A percentile compares a stretch with the other conserved stretches of the same genome.
These are phyloP conservation scores for Magnusiomyces suaveolens DNA, from an alignment of 1,139 yeast genomes.

Conservation along the genomic window DNA sequence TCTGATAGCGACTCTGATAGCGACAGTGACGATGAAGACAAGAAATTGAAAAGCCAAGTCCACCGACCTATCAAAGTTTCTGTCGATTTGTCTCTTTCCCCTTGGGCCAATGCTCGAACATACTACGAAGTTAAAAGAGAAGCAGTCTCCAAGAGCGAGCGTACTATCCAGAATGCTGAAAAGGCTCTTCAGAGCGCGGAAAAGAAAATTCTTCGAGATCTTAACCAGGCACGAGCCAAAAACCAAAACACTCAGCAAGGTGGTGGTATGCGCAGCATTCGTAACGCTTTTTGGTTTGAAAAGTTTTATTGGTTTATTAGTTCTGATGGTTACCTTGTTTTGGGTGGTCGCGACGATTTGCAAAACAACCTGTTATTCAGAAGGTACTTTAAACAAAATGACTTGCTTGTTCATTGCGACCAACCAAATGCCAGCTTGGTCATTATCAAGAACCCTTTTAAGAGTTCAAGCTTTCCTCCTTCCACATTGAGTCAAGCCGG, in stretches of 20 bases:
- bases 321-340: slow-evolving; percentile 75
- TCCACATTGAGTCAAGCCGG: slow-evolving; percentile 87
- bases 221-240: slow-evolving; percentile 55
- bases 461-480: slow-evolving; percentile 57
- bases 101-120: slow-evolving; percentile 83
- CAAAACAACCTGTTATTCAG: slow-evolving; percentile 80
- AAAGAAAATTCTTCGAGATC: slow-evolving; percentile 62
- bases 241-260: slow-evolving; percentile 39
- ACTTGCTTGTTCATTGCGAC: slow-evolving; percentile 66
- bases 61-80: slow-evolving; percentile 41
- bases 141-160: slow-evolving; percentile 69
- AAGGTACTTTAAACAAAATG: slow-evolving; percentile 63
- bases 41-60: slow-evolving; percentile 17
- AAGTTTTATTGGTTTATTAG: slow-evolving; percentile 89
- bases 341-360: slow-evolving; percentile 77
- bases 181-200: slow-evolving; percentile 81
- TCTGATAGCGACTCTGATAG: slow-evolving; percentile 24
- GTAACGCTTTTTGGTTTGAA: slow-evolving; percentile 84
- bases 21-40: slow-evolving; percentile 23
- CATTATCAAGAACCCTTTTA: slow-evolving; percentile 59
- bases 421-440: slow-evolving; percentile 66
- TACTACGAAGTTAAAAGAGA: slow-evolving; percentile 72
- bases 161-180: slow-evolving; percentile 69
- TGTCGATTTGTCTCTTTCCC: slow-evolving; percentile 61
- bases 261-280: slow-evolving; percentile 46